Evolutionary conservation across 2,329 filamentous ascomycete genomes (phyloP).

Genomic region (Monilinia fructigena): DNA sequence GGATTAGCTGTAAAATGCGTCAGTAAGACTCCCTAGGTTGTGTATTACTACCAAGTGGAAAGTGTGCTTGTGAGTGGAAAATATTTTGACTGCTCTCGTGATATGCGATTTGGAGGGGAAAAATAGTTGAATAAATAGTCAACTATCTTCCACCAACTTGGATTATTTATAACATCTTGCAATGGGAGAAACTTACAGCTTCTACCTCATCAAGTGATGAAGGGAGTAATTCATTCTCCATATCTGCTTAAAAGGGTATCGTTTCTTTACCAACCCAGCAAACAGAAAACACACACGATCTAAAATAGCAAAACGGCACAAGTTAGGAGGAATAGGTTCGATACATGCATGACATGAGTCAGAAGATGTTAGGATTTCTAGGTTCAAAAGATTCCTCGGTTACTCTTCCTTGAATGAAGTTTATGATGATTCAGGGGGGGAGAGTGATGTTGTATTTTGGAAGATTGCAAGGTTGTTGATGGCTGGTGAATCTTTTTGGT

Average conservation of each 20-base stretch:
- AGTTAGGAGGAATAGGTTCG: constrained; percentile 2
- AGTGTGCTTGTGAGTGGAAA: background rate
- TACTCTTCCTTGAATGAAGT: background rate
- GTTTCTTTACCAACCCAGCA: constrained; percentile 2
- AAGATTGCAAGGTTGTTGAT: background rate
- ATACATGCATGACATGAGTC: constrained; percentile 8
- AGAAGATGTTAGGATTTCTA: background rate
- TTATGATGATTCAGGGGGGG: background rate
- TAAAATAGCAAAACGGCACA: constrained; percentile 5
- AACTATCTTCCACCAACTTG: background rate
- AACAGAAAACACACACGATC: constrained; percentile 1
- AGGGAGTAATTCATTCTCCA: constrained; percentile 31
- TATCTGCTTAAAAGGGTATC: background rate
- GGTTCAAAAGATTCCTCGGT: background rate
- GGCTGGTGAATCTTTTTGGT: constrained; percentile 1
- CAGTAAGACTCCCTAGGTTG: background rate
- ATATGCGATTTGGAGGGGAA: background rate
- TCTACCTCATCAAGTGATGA: constrained; percentile 39
- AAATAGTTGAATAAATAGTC: background rate
- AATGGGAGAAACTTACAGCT: constrained; percentile 31
- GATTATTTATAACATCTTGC: background rate
- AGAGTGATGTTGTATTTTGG: background rate
- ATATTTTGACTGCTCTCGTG: constrained; percentile 5
- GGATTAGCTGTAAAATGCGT: constrained; percentile 44
- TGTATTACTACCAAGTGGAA: background rate